phyloP scores from a whole-genome alignment of 768 basidiomycete species.

The Leccinum pellstonianum region DNA sequence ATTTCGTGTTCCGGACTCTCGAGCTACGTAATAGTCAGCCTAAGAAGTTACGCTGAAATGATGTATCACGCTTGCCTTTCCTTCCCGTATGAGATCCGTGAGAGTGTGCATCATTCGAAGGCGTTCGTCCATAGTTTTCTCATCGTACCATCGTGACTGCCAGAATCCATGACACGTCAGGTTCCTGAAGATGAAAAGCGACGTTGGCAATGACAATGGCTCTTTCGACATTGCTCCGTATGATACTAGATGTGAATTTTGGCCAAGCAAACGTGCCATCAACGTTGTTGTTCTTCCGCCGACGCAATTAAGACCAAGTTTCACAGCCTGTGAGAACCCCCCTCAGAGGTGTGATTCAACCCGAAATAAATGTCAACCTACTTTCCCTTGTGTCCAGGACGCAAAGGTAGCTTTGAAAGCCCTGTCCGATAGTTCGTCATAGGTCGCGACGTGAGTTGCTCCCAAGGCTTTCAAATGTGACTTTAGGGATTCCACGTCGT shows the following conservation, averaged over 20 bases:
- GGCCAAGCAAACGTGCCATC: conserved; percentile 68
- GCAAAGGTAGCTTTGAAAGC: conserved; percentile 52
- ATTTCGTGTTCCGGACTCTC: conserved; percentile 69
- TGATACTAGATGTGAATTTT: conserved; percentile 72
- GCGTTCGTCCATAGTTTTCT: conserved; percentile 48
- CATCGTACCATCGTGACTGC: conserved; percentile 69
- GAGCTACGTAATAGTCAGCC: conserved; percentile 44
- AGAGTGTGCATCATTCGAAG: conserved; percentile 51
- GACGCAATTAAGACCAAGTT: conserved; percentile 56
- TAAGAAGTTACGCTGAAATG: neutral
- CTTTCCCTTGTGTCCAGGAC: conserved; percentile 64
- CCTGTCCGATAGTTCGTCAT: conserved; percentile 68
- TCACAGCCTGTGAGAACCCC: conserved; percentile 34
- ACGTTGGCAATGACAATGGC: conserved; percentile 73
- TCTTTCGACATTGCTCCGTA: conserved; percentile 91
- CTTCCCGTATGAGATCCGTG: conserved; percentile 49
- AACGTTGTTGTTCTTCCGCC: conserved; percentile 65
- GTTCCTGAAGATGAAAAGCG: conserved; percentile 83
- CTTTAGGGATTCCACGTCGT: conserved; percentile 51
- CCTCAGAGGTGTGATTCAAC: conserved; percentile 9
- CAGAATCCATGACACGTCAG: conserved; percentile 76
- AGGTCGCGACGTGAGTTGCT: conserved; percentile 74
- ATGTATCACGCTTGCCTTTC: conserved; percentile 43
- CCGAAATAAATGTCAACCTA: conserved; percentile 23
- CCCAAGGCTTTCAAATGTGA: conserved; percentile 57